Percentiles rank a stretch among this genome's conserved stretches.
Evolutionary conservation across 345 rosid species (phyloP).

Genomic region (Syzygium aqueum): DNA sequence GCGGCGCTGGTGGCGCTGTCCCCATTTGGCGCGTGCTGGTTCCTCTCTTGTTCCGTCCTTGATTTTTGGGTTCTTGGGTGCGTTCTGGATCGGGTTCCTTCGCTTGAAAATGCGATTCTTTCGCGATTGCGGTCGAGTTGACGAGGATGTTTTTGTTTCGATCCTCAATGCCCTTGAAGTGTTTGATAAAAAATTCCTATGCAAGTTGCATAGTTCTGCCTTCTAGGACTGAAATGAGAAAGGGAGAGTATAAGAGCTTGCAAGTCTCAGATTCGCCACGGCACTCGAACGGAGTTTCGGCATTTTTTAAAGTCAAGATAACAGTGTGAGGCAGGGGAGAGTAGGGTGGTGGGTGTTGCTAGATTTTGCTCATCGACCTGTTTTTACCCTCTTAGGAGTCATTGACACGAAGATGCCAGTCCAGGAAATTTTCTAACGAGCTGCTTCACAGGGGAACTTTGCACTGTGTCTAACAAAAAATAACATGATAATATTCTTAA

Average conservation of each 20-base stretch:
- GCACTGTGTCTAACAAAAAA: neutral
- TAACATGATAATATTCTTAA: neutral
- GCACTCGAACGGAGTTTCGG: neutral
- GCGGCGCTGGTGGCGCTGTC: neutral
- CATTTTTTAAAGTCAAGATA: neutral
- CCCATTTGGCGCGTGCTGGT: neutral
- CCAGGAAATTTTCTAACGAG: neutral
- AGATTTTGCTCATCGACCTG: neutral
- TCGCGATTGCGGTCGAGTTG: neutral
- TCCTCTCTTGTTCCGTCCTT: neutral
- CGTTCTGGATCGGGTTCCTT: neutral
- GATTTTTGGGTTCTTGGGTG: neutral
- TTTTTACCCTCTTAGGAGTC: neutral
- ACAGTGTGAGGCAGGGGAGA: neutral
- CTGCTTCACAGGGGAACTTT: neutral
- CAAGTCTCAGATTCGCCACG: rapidly evolving
- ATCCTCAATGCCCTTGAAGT: neutral
- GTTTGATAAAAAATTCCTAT: neutral
- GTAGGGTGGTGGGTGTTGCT: neutral
- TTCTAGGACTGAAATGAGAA: neutral
- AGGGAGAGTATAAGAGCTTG: neutral
- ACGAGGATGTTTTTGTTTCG: neutral
- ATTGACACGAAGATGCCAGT: neutral
- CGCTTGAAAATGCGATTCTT: neutral
- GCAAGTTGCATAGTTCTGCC: neutral